These are phyloP conservation scores for Amylocystis lapponica DNA, from an alignment of 768 basidiomycete genomes.

Conservation along the genomic window DNA sequence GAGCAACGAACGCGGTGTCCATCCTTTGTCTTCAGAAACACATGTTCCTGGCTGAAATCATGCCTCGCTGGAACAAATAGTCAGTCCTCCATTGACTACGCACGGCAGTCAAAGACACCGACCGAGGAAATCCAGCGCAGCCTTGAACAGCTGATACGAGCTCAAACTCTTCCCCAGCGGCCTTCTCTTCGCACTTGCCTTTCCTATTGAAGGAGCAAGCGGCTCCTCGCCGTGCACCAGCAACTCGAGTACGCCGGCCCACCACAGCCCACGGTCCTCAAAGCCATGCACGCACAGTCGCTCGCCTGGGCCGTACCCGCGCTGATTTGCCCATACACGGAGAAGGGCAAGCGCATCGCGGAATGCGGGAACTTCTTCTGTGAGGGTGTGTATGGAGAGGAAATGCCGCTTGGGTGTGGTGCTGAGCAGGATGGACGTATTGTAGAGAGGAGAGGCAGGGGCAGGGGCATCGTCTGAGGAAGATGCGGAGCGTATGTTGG, in stretches of 20 bases:
- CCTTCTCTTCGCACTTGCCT: conserved; percentile 34
- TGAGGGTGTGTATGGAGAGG: conserved; percentile 39
- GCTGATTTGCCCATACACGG: conserved; percentile 85
- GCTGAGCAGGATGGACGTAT: conserved; percentile 58
- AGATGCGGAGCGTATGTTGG: conserved; percentile 50
- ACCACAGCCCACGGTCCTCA: conserved; percentile 61
- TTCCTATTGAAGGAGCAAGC: conserved; percentile 20
- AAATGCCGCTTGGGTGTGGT: conserved; percentile 44
- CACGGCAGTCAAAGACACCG: conserved; percentile 22
- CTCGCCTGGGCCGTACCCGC: conserved; percentile 64
- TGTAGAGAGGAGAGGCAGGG: conserved; percentile 72
- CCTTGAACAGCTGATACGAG: conserved; percentile 87
- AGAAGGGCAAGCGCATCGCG: conserved; percentile 71
- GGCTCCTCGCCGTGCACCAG: conserved; percentile 66
- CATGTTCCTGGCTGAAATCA: conserved; percentile 50
- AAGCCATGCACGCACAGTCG: conserved; percentile 62
- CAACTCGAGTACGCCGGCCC: conserved; percentile 57
- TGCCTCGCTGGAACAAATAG: conserved; percentile 49
- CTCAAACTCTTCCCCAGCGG: conserved; percentile 77
- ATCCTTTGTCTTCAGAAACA: conserved; percentile 52
- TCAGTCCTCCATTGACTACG: background rate
- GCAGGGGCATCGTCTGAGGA: conserved; percentile 20
- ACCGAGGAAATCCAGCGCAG: conserved; percentile 82
- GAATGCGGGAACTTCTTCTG: conserved; percentile 52
- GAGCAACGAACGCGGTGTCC: conserved; percentile 46